Base-by-base conservation (phyloP, 2,329 filamentous ascomycete genomes). In the Didymellaceae sp. region DNA sequence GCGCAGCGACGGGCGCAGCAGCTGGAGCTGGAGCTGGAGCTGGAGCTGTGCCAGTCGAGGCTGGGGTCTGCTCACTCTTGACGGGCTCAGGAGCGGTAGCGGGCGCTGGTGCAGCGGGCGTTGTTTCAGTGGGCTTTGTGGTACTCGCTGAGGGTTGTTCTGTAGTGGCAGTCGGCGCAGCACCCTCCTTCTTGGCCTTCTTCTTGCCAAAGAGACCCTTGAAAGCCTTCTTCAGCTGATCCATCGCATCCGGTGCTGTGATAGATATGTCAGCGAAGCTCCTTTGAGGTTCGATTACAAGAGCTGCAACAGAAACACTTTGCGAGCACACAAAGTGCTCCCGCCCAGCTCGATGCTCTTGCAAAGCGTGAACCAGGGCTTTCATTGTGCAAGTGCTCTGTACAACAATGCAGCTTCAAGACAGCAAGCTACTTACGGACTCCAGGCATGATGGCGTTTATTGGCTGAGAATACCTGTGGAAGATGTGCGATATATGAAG, bases 161-260 rank as follows among this genome's bases (percentile, higher is more conserved):
- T 17, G 62, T 46, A 16, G 64, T 46, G n/a, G 67, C 61, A 25
- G 69, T 61, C 21, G 66, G 60, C 10, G 61, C 53, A 24, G 66
- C 51, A 48, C 59, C 56, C 31, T 62, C 58, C 52, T 68, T 66
- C 63, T 70, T 68, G 28, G 65, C 52, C 58, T 68, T 70, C 62
- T 69, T 70, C 54, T 59, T 68, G 55, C 52, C 40, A 54, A 74
- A 73, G 52, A 74, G 52, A 49, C 65, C 58, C 63, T 72, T 74
- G 57, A 74, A 62, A 55, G 62, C 61, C 62, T 71, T 71, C 68
- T 74, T 74, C 61, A 71, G 53, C 52, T 64, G 66, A 41, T 66
- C 58, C 45, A 71, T 43, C 35, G 71, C 68, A 52, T 74, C 70
- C 39, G 60, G 72, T 40, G 72, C 71, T 74, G 31, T 40, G 22